Conservation (phyloP, 2,329 filamentous ascomycete genomes). For the Phoma sp. region DNA sequence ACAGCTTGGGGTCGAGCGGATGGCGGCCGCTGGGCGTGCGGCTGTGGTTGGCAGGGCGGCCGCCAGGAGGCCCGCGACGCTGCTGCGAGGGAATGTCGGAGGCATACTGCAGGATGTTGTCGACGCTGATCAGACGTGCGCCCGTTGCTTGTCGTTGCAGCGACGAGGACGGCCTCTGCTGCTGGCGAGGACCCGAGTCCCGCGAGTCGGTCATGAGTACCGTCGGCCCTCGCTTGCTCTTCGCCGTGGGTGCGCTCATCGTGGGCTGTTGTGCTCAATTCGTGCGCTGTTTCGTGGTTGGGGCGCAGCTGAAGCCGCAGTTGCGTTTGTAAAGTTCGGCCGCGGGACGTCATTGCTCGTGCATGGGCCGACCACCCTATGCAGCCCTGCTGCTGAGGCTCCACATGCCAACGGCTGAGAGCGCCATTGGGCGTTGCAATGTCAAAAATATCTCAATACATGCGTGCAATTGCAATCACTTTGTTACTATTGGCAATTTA, state of each 20-base stretch:
- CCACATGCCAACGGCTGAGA: constrained; percentile 17
- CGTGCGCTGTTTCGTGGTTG: background rate
- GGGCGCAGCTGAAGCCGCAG: background rate
- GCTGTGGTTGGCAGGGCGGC: constrained; percentile 55
- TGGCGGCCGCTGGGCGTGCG: constrained; percentile 57
- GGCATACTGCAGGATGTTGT: constrained; percentile 92
- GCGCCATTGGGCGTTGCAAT: background rate
- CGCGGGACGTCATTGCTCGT: constrained; percentile 12
- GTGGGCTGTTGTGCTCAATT: constrained; percentile 13
- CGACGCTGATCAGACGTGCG: constrained; percentile 81
- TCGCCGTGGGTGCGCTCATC: constrained; percentile 43
- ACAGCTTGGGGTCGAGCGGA: constrained; percentile 62
- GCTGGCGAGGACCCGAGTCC: constrained; percentile 49
- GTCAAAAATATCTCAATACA: too few species aligned
- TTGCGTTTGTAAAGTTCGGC: constrained; percentile 13
- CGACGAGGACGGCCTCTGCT: constrained; percentile 22
- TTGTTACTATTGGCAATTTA: background rate
- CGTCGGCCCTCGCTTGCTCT: constrained; percentile 48
- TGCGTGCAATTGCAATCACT: background rate
- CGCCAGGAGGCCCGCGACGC: constrained; percentile 72
- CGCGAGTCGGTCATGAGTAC: constrained; percentile 62
- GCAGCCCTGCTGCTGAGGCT: constrained; percentile 13
- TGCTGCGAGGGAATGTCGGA: constrained; percentile 96
- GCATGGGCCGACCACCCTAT: constrained; percentile 3
- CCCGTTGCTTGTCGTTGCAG: constrained; percentile 45